Evolutionary conservation across 2,329 filamentous ascomycete genomes (phyloP).

Genomic region (Kalmusia sp.): DNA sequence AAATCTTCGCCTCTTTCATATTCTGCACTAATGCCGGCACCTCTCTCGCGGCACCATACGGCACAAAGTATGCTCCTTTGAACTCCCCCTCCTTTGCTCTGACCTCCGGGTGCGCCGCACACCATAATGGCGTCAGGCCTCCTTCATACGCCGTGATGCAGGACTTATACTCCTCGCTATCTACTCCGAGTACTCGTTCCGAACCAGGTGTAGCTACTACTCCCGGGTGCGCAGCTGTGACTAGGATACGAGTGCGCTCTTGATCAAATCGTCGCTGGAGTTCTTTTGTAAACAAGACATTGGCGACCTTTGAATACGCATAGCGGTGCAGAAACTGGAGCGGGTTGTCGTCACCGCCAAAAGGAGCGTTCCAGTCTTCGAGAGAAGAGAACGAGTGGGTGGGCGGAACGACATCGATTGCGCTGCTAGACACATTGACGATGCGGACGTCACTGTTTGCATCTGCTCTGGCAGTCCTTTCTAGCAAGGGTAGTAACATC

Average conservation of each 20-base stretch:
- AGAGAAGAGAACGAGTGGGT: neutral
- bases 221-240: constrained; percentile 16
- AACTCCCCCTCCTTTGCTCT: constrained; percentile 8
- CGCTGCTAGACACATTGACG: constrained; percentile 37
- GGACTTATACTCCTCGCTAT: constrained; percentile 1
- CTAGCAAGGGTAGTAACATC: constrained; percentile 42
- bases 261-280: constrained; percentile 39
- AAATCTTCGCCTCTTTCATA: constrained; percentile 6
- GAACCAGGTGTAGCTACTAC: constrained; percentile 13
- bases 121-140: constrained; percentile 18
- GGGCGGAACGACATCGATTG: constrained; percentile 7
- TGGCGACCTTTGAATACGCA: constrained; percentile 54
- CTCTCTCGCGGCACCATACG: constrained; percentile 9
- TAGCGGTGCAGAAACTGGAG: constrained; percentile 43
- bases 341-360: constrained; percentile 27
- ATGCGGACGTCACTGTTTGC: constrained; percentile 49
- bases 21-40: neutral
- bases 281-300: constrained; percentile 50
- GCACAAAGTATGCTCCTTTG: constrained; percentile 15
- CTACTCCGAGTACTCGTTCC: constrained; percentile 4
- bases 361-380: constrained; percentile 30
- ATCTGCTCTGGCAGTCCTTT: constrained; percentile 33
- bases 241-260: constrained; percentile 14
- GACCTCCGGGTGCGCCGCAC: constrained; percentile 16
- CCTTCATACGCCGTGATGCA: constrained; percentile 13